These are phyloP conservation scores for Spinacia oleracea DNA, from an alignment of 179 eudicot genomes.

Conservation along the genomic window DNA sequence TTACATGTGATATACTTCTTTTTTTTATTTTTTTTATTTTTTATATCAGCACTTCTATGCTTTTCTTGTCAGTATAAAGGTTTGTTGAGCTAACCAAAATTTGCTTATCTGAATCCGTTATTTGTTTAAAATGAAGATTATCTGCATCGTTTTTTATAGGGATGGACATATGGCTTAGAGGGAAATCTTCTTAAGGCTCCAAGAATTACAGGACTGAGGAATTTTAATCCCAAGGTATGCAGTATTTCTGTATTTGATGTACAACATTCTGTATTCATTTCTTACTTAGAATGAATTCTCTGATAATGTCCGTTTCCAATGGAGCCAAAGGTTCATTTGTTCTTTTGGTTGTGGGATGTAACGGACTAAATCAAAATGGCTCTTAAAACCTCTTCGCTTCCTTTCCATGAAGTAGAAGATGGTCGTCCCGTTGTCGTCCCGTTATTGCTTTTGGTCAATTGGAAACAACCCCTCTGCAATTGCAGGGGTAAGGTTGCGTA, in stretches of 20 bases:
- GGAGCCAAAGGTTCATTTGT: too few relatives aligned
- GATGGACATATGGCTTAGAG: slow-evolving; percentile 89
- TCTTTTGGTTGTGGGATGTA: too few relatives aligned
- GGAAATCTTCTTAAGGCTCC: slow-evolving; percentile 88
- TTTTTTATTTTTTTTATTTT: too few relatives aligned
- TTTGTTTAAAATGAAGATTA: not conserved
- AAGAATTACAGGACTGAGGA: slow-evolving; percentile 59
- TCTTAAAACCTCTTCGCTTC: too few relatives aligned
- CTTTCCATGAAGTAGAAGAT: too few relatives aligned
- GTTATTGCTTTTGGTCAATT: too few relatives aligned
- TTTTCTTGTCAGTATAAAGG: not conserved
- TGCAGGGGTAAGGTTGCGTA: too few relatives aligned
- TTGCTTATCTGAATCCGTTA: not conserved
- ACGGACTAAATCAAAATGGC: too few relatives aligned
- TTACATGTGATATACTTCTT: not conserved
- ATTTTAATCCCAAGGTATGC: slow-evolving; percentile 68
- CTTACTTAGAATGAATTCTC: slow-evolving; percentile 7
- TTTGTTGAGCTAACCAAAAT: not conserved
- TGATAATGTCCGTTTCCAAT: slow-evolving; percentile 21
- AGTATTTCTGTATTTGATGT: slow-evolving; percentile 7
- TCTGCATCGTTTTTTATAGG: slow-evolving; percentile 38
- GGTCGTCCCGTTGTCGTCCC: too few relatives aligned
- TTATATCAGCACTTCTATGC: not conserved
- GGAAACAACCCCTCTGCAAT: too few relatives aligned
- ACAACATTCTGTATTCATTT: not conserved